These are phyloP conservation scores for Crinitomyces ghanaensis DNA, from an alignment of 805 yeast species.

Conservation along the genomic window DNA sequence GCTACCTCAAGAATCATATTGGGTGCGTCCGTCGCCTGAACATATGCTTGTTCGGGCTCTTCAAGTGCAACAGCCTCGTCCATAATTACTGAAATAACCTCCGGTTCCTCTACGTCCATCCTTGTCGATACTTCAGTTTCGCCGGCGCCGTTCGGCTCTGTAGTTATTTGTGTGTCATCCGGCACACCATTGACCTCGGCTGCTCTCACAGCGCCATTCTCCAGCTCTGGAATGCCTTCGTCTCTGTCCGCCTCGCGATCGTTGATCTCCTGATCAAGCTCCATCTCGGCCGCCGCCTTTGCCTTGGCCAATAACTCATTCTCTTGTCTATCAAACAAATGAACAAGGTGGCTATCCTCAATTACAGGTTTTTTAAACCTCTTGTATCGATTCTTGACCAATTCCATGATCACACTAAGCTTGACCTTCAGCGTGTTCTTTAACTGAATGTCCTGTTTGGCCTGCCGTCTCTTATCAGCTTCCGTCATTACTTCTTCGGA, in stretches of 20 bases:
- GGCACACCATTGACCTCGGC: too few relatives aligned
- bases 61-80: conserved; percentile 1
- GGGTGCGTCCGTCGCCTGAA: conserved; percentile 38
- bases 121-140: too few relatives aligned
- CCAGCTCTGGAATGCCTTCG: too few relatives aligned
- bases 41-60: conserved; percentile 17
- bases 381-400: conserved; percentile 76
- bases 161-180: too few relatives aligned
- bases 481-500: conserved; percentile 29
- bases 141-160: too few relatives aligned
- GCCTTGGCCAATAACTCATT: conserved; percentile 23
- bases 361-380: conserved; percentile 83
- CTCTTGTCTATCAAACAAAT: conserved; percentile 57
- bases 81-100: conserved; percentile 9
- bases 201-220: too few relatives aligned
- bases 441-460: conserved; percentile 63
- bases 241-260: too few relatives aligned
- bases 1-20: conserved; percentile 73
- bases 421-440: conserved; percentile 79
- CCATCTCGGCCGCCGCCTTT: conserved; percentile 7
- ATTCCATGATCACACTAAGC: conserved; percentile 78
- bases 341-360: conserved; percentile 62
- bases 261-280: too few relatives aligned
- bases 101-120: too few relatives aligned
- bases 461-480: conserved; percentile 35